These are phyloP conservation scores for Lyophyllum atratum DNA, from an alignment of 768 basidiomycete genomes.

Conservation along the genomic window DNA sequence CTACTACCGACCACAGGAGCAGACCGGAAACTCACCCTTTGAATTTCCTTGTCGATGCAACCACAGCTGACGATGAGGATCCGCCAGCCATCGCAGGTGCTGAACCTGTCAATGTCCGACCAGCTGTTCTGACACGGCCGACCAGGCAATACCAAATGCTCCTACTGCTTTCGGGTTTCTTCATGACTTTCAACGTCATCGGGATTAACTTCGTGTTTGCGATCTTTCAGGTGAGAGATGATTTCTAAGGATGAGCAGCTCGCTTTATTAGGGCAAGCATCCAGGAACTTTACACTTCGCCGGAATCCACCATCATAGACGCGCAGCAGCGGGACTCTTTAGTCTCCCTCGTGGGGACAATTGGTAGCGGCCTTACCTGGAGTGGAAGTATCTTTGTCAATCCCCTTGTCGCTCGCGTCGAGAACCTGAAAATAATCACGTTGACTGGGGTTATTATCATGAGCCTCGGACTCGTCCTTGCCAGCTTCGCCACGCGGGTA, in stretches of 20 bases:
- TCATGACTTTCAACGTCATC: constrained; percentile 48
- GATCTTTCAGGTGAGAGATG: constrained; percentile 40
- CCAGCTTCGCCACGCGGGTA: constrained; percentile 40
- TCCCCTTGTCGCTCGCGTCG: constrained; percentile 34
- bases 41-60: no score
- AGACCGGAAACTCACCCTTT: not conserved
- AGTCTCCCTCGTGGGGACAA: constrained; percentile 42
- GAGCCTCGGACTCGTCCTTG: constrained; percentile 42
- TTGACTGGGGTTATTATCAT: constrained; percentile 37
- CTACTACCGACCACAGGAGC: not conserved
- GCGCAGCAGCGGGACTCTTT: constrained; percentile 39
- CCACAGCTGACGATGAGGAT: no score
- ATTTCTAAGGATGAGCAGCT: not conserved
- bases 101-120: not conserved
- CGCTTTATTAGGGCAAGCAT: not conserved
- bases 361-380: constrained; percentile 47
- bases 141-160: constrained; percentile 35
- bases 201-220: constrained; percentile 44
- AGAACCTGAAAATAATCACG: constrained; percentile 35
- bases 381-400: constrained; percentile 47
- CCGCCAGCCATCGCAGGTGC: not conserved
- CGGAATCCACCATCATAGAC: constrained; percentile 32
- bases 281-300: constrained; percentile 46
- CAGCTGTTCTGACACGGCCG: constrained; percentile 15
- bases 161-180: constrained; percentile 40